Conservation (phyloP, 2,329 filamentous ascomycete species). For the Bipolaris zeicola region DNA sequence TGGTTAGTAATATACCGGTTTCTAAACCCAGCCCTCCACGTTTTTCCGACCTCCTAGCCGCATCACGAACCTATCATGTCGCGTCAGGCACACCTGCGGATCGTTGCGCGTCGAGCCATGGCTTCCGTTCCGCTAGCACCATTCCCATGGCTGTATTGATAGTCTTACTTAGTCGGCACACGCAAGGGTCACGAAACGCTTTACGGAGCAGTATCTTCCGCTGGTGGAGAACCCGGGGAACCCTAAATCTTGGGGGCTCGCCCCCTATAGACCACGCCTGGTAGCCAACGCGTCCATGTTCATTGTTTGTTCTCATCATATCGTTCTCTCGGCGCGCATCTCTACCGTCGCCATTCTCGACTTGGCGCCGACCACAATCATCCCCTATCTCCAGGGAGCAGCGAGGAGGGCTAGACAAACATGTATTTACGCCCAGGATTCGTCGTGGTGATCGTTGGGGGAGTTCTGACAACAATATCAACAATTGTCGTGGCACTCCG, state of each 20-base stretch:
- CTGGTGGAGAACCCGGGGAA: constrained; percentile 28
- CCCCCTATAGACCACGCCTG: constrained; percentile 15
- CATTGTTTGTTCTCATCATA: constrained; percentile 13
- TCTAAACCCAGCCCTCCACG: constrained; percentile 13
- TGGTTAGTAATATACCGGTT: constrained; percentile 11
- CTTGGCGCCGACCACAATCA: neutral
- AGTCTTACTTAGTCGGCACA: constrained; percentile 19
- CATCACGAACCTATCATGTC: constrained; percentile 3
- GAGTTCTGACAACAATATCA: constrained; percentile 44
- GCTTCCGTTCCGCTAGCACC: constrained; percentile 12
- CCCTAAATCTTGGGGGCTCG: constrained; percentile 15
- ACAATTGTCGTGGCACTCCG: constrained; percentile 41
- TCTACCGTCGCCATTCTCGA: constrained; percentile 5
- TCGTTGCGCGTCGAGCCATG: constrained; percentile 13
- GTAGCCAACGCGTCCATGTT: constrained; percentile 9
- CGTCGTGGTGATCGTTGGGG: constrained; percentile 43
- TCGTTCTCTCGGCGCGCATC: constrained; percentile 9
- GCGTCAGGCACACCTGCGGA: constrained; percentile 1
- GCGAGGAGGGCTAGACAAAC: constrained; percentile 1
- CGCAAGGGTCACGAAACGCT: constrained; percentile 20
- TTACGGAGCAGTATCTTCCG: constrained; percentile 20
- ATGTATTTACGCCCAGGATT: constrained; percentile 43
- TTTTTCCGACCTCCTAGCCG: neutral
- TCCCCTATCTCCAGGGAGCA: neutral
- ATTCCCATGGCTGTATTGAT: constrained; percentile 13